Evolutionary conservation across 352 stramenopile species (phyloP).

Genomic region (Phytopythium litorale): DNA sequence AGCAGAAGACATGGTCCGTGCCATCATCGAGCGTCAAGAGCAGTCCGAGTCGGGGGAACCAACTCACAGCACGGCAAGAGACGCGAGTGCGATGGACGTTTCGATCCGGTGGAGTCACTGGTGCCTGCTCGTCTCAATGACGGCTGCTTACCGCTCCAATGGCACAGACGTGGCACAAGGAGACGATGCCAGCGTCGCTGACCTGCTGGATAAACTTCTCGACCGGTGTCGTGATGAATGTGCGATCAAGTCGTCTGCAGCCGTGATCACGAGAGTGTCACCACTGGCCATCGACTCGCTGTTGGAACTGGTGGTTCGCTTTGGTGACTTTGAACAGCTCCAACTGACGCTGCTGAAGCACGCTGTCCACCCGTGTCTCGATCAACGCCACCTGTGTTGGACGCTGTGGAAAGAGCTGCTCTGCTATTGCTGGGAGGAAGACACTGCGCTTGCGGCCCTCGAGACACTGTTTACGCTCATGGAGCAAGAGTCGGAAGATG

Average conservation of each 20-base stretch:
- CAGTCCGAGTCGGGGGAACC: background rate
- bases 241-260: slow-evolving; percentile 4
- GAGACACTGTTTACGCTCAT: slow-evolving; percentile 31
- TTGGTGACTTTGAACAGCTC: slow-evolving; percentile 25
- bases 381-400: slow-evolving; percentile 40
- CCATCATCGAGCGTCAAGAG: slow-evolving; percentile 24
- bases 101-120: slow-evolving; percentile 34
- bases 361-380: slow-evolving; percentile 37
- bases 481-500: slow-evolving; percentile 20
- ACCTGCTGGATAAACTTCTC: slow-evolving; percentile 30
- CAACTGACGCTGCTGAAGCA: slow-evolving; percentile 53
- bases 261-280: slow-evolving; percentile 2
- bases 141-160: slow-evolving; percentile 4
- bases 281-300: slow-evolving; percentile 40
- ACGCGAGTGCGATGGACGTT: slow-evolving; percentile 11
- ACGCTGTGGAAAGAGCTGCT: slow-evolving; percentile 57
- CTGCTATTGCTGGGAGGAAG: slow-evolving; percentile 47
- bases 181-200: slow-evolving; percentile 14
- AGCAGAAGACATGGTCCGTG: slow-evolving; percentile 33
- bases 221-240: slow-evolving; percentile 32
- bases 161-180: slow-evolving; percentile 4
- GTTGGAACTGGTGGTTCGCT: slow-evolving; percentile 22
- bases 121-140: slow-evolving; percentile 31
- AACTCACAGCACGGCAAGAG: background rate
- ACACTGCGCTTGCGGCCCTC: slow-evolving; percentile 20